Base-by-base conservation (phyloP, 805 yeast species). In the Saturnispora sanitii region DNA sequence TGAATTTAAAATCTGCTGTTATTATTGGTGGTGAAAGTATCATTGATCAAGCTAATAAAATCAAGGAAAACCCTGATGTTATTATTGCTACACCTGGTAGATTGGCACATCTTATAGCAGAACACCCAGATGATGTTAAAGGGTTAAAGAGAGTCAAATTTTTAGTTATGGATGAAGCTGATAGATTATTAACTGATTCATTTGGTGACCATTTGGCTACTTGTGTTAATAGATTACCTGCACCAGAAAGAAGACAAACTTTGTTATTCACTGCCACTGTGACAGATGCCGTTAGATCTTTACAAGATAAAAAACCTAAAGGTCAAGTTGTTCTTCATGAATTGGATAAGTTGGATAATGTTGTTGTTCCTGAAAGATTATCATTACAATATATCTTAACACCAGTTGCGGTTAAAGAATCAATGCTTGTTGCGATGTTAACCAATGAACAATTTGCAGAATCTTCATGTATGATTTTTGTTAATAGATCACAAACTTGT, bases 41-140 rank as follows among this genome's bases (percentile, higher is more conserved):
- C 63, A 77, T 88, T n/a, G 70, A 80, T 30, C 98, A 92, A 61
- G 82, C 95, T 2, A 62, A 88, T 22, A 79, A 77, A 52, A 67
- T 92, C 29, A 90, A 84, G 56, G 73, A 71, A 38, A 76, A 78
- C 51, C 98, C 98, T 0, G 97, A 92, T 63, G 82, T 92, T 52
- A 86, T 92, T 21, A 81, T 92, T 47, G 98, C 98, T 2, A 92
- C 98, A 0, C 98, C 98, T 0, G 98, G 98, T 13, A 70, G 98
- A 55, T 64, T 92, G 45, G 97, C 97, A 0, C 96, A 90, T 60
- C 79, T 92, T 16, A 61, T 80, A 46, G 75, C 79, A 52, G 82
- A 92, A 56, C 96, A 96, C 15, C 94, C 82, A 43, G 96, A 92
- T 46, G 83, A 94, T 4, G 68, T 82, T 0, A 67, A 75, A 29